Evolutionary conservation across 345 rosid species (phyloP), one percentile per base, ranked within the genome.

Genomic region (Linum trigynum): DNA sequence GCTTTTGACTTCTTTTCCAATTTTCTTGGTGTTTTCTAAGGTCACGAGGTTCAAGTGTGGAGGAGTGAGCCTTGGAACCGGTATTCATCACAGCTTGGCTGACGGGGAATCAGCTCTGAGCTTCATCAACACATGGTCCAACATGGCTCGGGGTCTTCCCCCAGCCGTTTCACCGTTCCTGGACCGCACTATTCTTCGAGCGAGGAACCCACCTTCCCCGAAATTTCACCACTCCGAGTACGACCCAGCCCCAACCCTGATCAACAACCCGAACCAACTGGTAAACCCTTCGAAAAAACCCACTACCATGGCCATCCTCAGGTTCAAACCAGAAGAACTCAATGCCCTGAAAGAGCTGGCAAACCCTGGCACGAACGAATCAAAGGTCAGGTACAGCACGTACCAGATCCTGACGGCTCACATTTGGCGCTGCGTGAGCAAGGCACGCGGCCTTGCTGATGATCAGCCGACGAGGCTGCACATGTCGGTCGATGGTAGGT

Each of bases 371-470:
- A n/a, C 1, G 36, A 32, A 65, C 10, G 32, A 23, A 23, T 23
- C 32, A 23, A 23, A 23, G 32, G 10, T 12, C 3, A 10, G 12
- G 14, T 65, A 59, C 62, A 59, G 16, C 14, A 59, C 38, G 6
- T 39, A 10, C 15, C 61, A 40, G 45, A 59, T 61, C 6, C 65
- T 71, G 14, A 51, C 69, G 0, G 74, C 65, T 1, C 68, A 65
- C 9, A 55, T 71, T 32, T 71, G 74, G 74, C 65, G 69, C 1
- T 61, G 69, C 9, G 57, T 12, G 0, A 39, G 65, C 66, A 60
- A 61, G 50, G 71, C 71, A 8, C 64, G 74, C 7, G 15, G 39
- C 3, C 38, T 69, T 7, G 3, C 57, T 1, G 3, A 62, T 35
- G 64, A 61, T 12, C 77, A 74, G 66, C 12, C n/a, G 37, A 69